Evolutionary conservation across 208 protist genomes (phyloP), one percentile per base, ranked within the genome.

Genomic region (Crithidia expoeki): DNA sequence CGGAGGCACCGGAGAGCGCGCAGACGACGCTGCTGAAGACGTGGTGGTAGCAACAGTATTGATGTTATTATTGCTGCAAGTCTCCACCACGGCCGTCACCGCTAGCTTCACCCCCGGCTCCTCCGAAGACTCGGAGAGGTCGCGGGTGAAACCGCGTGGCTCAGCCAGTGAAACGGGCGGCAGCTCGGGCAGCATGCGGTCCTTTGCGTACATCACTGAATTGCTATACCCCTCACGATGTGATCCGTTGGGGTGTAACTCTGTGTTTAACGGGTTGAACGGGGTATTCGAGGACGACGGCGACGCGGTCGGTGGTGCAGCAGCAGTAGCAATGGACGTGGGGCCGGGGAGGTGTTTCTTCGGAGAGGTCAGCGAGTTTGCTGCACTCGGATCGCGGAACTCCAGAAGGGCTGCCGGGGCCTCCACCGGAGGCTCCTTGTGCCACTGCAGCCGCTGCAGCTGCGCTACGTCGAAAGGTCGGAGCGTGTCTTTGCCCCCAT

Each of bases 181-280:
- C 40, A 64, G 11, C 33, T 64, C 47, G 2, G 70, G 62, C 40
- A 76, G 53, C 14, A 52, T 27, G 42, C 19, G 19, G 55, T 59
- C 70, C 44, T 58, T 64, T 5, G 44, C 53, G 42, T 76, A 63
- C n/a, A 69, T 76, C 5, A 28, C 49, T 14, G 70, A 76, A n/a
- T 49, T 44, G 4, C 49, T 25, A 12, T 25, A 30, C 1, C 33
- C 14, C 51, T 62, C 23, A 3, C 27, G 34, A 14, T 33, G 42
- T 7, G 14, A n/a, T 1, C 38, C 56, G 12, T 27, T 30, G 38
- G 36, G 27, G 2, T 6, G 40, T 11, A 23, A 30, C 11, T 28
- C 42, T n/a, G 49, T 23, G 17, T n/a, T n/a, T n/a, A 47, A 6
- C 9, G 56, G 11, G 19, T 14, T 12, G 9, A 40, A 12, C 5